Evolutionary conservation across 2,329 filamentous ascomycete species (phyloP).

Genomic region (Fusarium tuaranense): DNA sequence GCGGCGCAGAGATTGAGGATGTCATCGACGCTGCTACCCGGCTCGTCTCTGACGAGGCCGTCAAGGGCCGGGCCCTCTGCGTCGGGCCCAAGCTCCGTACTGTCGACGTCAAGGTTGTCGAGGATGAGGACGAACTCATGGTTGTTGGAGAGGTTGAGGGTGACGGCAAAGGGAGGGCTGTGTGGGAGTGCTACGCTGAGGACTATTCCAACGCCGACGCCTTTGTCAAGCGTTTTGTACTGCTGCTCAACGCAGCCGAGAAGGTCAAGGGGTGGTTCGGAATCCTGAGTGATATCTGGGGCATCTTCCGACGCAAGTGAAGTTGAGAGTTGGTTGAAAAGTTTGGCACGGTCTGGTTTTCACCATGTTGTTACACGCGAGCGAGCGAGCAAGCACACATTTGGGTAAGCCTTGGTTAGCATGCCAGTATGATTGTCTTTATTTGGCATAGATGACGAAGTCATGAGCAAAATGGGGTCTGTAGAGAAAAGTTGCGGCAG

Average conservation of each 20-base stretch:
- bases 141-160: constrained; percentile 49
- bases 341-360: background rate
- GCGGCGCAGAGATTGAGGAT: constrained; percentile 64
- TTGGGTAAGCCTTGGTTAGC: background rate
- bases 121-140: constrained; percentile 48
- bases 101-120: constrained; percentile 40
- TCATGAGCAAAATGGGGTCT: background rate
- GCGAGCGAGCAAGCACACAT: background rate
- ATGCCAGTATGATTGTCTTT: background rate
- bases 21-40: constrained; percentile 74
- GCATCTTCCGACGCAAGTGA: constrained; percentile 40
- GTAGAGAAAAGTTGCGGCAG: background rate
- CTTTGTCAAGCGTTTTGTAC: constrained; percentile 66
- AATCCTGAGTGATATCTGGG: constrained; percentile 49
- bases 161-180: constrained; percentile 55
- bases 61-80: constrained; percentile 68
- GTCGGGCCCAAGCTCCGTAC: constrained; percentile 65
- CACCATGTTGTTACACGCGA: background rate
- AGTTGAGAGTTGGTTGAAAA: background rate
- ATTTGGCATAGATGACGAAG: background rate
- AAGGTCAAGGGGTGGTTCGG: constrained; percentile 65
- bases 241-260: constrained; percentile 64
- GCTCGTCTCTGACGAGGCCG: constrained; percentile 67
- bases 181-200: constrained; percentile 72
- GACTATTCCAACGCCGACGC: constrained; percentile 68